These are phyloP conservation scores for Veloporphyrellus conicus DNA, from an alignment of 1,284 basidiomycete species.

Conservation along the genomic window DNA sequence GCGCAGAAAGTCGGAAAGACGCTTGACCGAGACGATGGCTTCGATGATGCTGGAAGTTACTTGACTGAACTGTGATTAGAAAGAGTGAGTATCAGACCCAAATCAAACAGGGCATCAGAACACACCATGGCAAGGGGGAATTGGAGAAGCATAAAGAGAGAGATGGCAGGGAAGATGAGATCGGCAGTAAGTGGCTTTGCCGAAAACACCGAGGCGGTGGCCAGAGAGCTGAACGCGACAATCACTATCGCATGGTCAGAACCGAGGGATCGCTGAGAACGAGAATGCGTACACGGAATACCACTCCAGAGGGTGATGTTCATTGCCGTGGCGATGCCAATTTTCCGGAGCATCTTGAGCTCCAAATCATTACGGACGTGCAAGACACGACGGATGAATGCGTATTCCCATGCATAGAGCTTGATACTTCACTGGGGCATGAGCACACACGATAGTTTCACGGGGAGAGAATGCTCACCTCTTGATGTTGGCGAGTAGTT, in stretches of 20 bases:
- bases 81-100: too few relatives aligned
- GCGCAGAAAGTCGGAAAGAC: conserved; percentile 74
- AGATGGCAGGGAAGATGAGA: conserved; percentile 91
- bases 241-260: conserved; percentile 46
- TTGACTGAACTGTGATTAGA: conserved; percentile 51
- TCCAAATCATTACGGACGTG: conserved; percentile 84
- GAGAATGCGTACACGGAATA: conserved; percentile 46
- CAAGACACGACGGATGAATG: conserved; percentile 72
- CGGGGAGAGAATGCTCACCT: conserved; percentile 42
- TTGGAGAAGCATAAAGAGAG: conserved; percentile 85
- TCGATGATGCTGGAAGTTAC: conserved; percentile 79
- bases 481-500: conserved; percentile 86
- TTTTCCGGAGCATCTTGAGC: conserved; percentile 74
- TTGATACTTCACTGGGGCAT: conserved; percentile 56
- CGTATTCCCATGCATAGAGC: conserved; percentile 84
- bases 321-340: conserved; percentile 68
- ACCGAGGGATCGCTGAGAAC: conserved; percentile 25
- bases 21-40: conserved; percentile 80
- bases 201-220: conserved; percentile 71
- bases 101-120: background rate
- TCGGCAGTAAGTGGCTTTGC: conserved; percentile 79
- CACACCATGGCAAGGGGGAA: conserved; percentile 84
- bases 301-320: conserved; percentile 64
- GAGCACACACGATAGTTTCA: background rate
- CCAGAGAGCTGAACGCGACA: conserved; percentile 87